Evolutionary conservation across 2,329 filamentous ascomycete genomes (phyloP).

Genomic region (Neophaeococcomyces mojaviensis): DNA sequence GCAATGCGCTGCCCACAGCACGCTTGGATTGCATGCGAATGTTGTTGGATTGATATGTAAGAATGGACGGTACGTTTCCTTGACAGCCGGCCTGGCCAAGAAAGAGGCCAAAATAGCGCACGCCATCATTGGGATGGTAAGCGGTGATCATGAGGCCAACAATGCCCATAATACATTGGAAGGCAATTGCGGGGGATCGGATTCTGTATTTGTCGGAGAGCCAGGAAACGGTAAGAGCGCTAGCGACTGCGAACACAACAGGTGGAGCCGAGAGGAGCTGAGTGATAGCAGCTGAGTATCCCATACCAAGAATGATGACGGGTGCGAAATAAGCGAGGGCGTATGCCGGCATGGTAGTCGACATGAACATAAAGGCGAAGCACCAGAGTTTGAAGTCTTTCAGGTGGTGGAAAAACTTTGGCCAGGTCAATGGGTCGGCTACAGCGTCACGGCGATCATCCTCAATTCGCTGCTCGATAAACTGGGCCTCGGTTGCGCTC

Average conservation of each 20-base stretch:
- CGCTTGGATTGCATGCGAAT: conserved; percentile 26
- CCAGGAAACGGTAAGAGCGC: conserved; percentile 21
- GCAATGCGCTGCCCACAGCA: conserved; percentile 28
- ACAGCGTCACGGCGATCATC: conserved; percentile 49
- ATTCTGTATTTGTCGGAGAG: conserved; percentile 24
- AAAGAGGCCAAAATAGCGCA: conserved; percentile 27
- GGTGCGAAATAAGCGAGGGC: conserved; percentile 14
- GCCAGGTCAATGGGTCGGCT: conserved; percentile 41
- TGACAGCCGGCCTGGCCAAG: conserved; percentile 25
- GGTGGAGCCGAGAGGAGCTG: conserved; percentile 26
- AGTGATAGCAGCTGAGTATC: conserved; percentile 22
- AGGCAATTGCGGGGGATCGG: conserved; percentile 23
- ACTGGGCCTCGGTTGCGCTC: conserved; percentile 8
- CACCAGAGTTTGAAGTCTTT: conserved; percentile 48
- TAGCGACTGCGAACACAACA: conserved; percentile 21
- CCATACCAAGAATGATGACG: conserved; percentile 24
- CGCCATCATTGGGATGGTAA: conserved; percentile 17
- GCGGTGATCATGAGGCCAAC: conserved; percentile 20
- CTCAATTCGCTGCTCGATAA: conserved; percentile 38
- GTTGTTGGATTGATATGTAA: conserved; percentile 30
- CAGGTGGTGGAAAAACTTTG: conserved; percentile 37
- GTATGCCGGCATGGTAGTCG: conserved; percentile 30
- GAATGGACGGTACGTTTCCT: conserved; percentile 25
- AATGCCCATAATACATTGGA: conserved; percentile 15
- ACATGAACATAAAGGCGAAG: conserved; percentile 43